A percentile compares a stretch with the other conserved stretches of the same genome.
These are phyloP conservation scores for Boechera divaricarpa DNA, from an alignment of 345 rosid genomes.

Conservation along the genomic window DNA sequence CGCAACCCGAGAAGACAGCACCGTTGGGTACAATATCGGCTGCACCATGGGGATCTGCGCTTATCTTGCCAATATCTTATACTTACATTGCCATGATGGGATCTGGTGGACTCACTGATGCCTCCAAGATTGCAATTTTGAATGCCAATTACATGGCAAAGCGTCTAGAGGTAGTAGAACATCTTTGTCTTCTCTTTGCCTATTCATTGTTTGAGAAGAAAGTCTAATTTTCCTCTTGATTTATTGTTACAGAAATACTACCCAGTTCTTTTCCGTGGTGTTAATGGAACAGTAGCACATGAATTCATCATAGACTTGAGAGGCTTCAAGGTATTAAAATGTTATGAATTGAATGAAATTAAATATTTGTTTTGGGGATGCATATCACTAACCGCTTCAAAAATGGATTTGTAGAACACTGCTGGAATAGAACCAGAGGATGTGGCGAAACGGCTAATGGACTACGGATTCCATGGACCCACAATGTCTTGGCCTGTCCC, in stretches of 20 bases:
- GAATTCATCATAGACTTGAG: constrained; percentile 95
- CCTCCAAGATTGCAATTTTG: constrained; percentile 93
- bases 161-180: constrained; percentile 78
- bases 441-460: constrained; percentile 97
- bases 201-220: not conserved
- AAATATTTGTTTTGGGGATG: constrained; percentile 4
- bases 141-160: constrained; percentile 99
- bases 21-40: constrained; percentile 95
- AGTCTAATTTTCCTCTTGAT: constrained; percentile 10
- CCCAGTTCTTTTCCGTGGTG: constrained; percentile 94
- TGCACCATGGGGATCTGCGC: constrained; percentile 99
- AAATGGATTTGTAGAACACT: constrained; percentile 57
- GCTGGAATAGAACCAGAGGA: constrained; percentile 98
- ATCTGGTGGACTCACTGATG: constrained; percentile 91
- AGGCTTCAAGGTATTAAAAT: constrained; percentile 74
- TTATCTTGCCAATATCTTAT: constrained; percentile 94
- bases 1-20: constrained; percentile 67
- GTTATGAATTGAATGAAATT: constrained; percentile 13
- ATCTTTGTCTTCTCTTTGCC: constrained; percentile 8
- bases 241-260: constrained; percentile 62
- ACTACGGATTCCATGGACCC: constrained; percentile 96
- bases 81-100: constrained; percentile 99
- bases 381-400: not conserved
- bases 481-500: constrained; percentile 99
- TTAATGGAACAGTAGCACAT: constrained; percentile 93